Evolutionary conservation across 1,139 yeast genomes (phyloP).

Genomic region (Meyerozyma carpophila): DNA sequence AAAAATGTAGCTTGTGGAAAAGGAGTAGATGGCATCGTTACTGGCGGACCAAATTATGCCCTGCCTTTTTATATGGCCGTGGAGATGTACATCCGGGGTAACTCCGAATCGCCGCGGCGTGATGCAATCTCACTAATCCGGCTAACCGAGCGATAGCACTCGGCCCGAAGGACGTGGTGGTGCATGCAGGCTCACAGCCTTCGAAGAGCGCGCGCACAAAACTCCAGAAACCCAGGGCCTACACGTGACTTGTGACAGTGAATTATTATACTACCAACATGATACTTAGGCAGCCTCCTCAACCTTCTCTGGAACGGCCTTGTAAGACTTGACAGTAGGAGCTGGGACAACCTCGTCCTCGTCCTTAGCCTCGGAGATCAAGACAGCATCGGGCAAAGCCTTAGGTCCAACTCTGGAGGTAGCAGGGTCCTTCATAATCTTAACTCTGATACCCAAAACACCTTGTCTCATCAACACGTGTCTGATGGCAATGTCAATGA

Average conservation of each 20-base stretch:
- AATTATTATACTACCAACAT: not conserved
- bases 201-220: not conserved
- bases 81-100: not conserved
- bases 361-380: constrained; percentile 95
- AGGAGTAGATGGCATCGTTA: not conserved
- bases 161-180: not conserved
- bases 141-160: not conserved
- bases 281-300: constrained; percentile 25
- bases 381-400: constrained; percentile 92
- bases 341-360: constrained; percentile 77
- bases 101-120: not conserved
- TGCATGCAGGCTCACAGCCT: too few relatives aligned
- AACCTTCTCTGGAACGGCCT: constrained; percentile 26
- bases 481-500: constrained; percentile 98
- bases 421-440: constrained; percentile 99
- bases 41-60: not conserved
- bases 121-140: constrained; percentile 1
- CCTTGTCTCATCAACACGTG: constrained; percentile 99
- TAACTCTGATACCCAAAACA: constrained; percentile 98
- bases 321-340: constrained; percentile 79
- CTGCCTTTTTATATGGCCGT: not conserved
- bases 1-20: constrained; percentile 26
- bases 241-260: not conserved
- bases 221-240: not conserved
- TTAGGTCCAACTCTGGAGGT: constrained; percentile 85